Evolutionary conservation across 495 filamentous ascomycete genomes (phyloP), one percentile per base, ranked within the genome.

Genomic region (Neurospora tetraspora): DNA sequence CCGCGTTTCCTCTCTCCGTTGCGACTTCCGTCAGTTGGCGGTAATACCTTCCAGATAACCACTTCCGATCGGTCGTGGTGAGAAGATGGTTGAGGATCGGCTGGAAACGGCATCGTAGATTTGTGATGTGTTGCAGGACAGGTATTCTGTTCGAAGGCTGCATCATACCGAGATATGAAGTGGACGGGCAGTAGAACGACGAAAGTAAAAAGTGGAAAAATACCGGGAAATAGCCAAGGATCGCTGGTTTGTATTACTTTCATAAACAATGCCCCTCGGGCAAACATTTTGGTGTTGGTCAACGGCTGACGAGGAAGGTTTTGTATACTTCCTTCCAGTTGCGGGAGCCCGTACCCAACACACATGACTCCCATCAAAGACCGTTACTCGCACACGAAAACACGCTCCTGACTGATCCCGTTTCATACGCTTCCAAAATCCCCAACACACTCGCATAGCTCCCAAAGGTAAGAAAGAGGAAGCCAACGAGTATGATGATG

Each of bases 361-460:
- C 9, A 61, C 1, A 18, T 34, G 14, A 39, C 27, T 39, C 18
- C 10, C 10, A 16, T 78, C 75, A 86, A 45, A 87, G 74, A n/a
- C 84, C 85, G 69, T 92, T 92, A 73, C 83, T 87, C n/a, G 81
- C 82, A 76, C 91, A 93, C 5, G 86, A 85, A 74, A 92, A 93
- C 2, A 88, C 84, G 7, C 84, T 85, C 10, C 87, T 83, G 23
- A 92, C 86, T 7, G 80, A 79, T 20, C 86, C 87, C 2, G 80
- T 78, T 9, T 81, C 69, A 75, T 92, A 93, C 70, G 84, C 86
- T 71, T 88, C 80, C 39, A 93, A 81, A 31, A 93, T 92, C 47
- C 86, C 87, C 81, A 91, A 86, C 37, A 92, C 85, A 61, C 90
- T 91, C 71, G 90, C 91, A 78, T 97, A 97, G 20, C 92, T 96